Percentiles rank a stretch among this genome's conserved stretches.
phyloP scores from a whole-genome alignment of 257 asterid species.

The Przewalskia tangutica region DNA sequence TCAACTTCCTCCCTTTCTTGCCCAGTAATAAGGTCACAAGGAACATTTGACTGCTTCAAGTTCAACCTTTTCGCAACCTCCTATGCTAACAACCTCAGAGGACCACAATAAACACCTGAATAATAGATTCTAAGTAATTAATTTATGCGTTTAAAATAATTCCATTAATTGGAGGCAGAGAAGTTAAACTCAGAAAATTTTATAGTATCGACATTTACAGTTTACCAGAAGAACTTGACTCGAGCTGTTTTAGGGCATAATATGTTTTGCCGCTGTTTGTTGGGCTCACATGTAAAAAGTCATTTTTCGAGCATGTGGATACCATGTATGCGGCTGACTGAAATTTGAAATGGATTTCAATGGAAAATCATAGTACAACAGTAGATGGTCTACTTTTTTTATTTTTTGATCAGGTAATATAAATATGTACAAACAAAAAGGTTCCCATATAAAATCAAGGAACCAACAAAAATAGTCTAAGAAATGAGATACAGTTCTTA shows the following conservation, averaged over 20 bases:
- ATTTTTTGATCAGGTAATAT: background rate
- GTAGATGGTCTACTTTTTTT: background rate
- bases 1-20: slow-evolving; percentile 88
- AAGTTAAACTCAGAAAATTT: background rate
- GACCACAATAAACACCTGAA: slow-evolving; percentile 90
- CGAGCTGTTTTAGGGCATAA: slow-evolving; percentile 71
- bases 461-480: background rate
- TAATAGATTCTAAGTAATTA: slow-evolving; percentile 2
- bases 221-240: slow-evolving; percentile 68
- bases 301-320: slow-evolving; percentile 78
- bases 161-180: slow-evolving; percentile 2
- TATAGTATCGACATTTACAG: background rate
- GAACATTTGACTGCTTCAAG: slow-evolving; percentile 79
- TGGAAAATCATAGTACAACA: background rate
- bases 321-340: slow-evolving; percentile 91
- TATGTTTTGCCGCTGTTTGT: slow-evolving; percentile 97
- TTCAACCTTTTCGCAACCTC: slow-evolving; percentile 84
- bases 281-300: slow-evolving; percentile 86
- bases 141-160: background rate
- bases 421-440: background rate
- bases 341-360: slow-evolving; percentile 1
- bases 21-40: slow-evolving; percentile 90
- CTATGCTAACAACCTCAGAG: slow-evolving; percentile 96
- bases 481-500: slow-evolving; percentile 21
- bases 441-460: background rate